Percentiles rank a stretch among this genome's conserved stretches.
phyloP scores from a whole-genome alignment of 805 yeast genomes.

The Priceomyces haplophilus region DNA sequence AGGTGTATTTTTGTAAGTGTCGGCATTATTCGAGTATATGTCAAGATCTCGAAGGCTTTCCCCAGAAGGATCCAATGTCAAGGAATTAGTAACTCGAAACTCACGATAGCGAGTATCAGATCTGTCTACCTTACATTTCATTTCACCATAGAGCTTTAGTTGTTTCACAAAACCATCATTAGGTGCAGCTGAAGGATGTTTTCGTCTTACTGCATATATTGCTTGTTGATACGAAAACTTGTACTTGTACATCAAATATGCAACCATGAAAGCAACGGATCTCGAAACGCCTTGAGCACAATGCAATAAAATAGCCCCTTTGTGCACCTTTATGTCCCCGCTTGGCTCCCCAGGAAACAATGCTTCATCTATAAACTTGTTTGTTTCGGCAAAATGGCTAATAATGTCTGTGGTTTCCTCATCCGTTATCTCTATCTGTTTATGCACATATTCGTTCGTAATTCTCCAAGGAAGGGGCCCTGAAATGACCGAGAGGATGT shows the following conservation, averaged over 20 bases:
- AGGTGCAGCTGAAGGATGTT: constrained; percentile 60
- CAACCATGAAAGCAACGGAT: constrained; percentile 44
- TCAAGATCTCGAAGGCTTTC: constrained; percentile 9
- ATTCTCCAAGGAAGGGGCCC: constrained; percentile 58
- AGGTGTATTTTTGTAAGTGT: constrained; percentile 14
- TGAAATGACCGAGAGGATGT: constrained; percentile 66
- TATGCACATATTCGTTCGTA: constrained; percentile 44
- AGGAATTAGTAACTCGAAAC: constrained; percentile 22
- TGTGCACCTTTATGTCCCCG: constrained; percentile 24
- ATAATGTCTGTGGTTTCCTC: constrained; percentile 64
- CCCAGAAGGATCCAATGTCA: constrained; percentile 42
- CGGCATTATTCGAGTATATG: constrained; percentile 5
- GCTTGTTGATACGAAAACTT: constrained; percentile 59
- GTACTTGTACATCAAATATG: constrained; percentile 51
- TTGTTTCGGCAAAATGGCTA: constrained; percentile 56
- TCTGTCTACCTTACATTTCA: constrained; percentile 26
- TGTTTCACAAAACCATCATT: constrained; percentile 75
- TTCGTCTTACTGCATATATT: constrained; percentile 69
- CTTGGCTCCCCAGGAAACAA: constrained; percentile 31
- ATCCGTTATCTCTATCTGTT: constrained; percentile 72
- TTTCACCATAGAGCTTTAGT: constrained; percentile 53
- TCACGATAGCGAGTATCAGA: constrained; percentile 22
- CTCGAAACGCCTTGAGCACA: constrained; percentile 54
- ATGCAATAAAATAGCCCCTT: constrained; percentile 47
- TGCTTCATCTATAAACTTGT: constrained; percentile 64